Evolutionary conservation across 306 rosid genomes (phyloP).

Genomic region (Echinosophora koreensis): DNA sequence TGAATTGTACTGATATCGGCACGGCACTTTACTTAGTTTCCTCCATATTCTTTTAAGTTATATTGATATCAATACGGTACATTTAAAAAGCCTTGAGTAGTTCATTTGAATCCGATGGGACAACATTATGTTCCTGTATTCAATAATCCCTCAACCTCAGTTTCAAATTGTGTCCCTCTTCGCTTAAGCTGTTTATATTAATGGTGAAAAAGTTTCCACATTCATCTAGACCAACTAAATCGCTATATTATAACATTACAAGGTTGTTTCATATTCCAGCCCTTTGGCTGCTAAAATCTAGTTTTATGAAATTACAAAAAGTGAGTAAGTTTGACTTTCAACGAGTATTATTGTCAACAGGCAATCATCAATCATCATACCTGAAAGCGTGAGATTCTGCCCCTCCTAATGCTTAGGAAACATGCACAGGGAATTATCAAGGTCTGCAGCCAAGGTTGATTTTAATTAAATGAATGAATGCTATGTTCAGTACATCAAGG

Average conservation of each 20-base stretch:
- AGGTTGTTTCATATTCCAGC: background rate
- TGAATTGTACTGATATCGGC: background rate
- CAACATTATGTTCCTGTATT: background rate
- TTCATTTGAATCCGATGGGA: background rate
- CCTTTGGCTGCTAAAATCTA: background rate
- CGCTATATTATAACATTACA: background rate
- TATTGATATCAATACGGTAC: background rate
- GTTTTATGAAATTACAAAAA: background rate
- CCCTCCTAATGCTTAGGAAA: conserved; percentile 72
- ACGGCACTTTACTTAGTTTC: background rate
- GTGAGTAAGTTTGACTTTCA: background rate
- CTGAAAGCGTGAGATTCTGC: conserved; percentile 67
- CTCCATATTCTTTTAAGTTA: background rate
- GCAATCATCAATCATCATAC: conserved; percentile 50
- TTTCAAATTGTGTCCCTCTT: background rate
- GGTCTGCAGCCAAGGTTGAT: conserved; percentile 64
- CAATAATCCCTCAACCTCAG: background rate
- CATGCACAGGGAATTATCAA: conserved; percentile 92
- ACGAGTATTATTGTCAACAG: background rate
- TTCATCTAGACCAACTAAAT: background rate
- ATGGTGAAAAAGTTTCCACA: background rate
- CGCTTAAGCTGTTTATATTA: background rate
- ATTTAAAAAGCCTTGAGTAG: background rate
- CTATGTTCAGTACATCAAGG: no score
- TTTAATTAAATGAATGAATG: background rate